Evolutionary conservation across 805 yeast species (phyloP).

Genomic region (Ogataea siamensis): DNA sequence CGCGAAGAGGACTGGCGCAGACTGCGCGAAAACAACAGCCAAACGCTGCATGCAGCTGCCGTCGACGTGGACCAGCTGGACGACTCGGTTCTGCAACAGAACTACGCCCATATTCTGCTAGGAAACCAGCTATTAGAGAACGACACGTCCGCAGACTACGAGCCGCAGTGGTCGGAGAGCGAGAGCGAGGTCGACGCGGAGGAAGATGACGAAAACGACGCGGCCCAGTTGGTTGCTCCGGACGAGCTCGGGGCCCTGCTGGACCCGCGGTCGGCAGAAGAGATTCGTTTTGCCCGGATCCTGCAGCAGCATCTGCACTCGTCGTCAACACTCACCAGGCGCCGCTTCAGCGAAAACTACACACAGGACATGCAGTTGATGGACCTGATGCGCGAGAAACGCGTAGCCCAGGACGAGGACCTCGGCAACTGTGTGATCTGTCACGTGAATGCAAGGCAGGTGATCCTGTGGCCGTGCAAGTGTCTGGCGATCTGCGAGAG

Average conservation of each 20-base stretch:
- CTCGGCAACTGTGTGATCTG: slow-evolving; percentile 74
- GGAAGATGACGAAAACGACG: slow-evolving; percentile 10
- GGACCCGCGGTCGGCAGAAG: slow-evolving; percentile 28
- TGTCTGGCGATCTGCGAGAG: slow-evolving; percentile 87
- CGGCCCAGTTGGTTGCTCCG: slow-evolving; percentile 7
- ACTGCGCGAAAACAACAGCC: slow-evolving; percentile 4
- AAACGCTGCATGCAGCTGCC: slow-evolving; percentile 1
- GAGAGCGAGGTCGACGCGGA: slow-evolving; percentile 16
- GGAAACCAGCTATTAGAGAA: slow-evolving; percentile 12
- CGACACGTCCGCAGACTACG: slow-evolving; percentile 17
- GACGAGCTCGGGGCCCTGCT: slow-evolving; percentile 26
- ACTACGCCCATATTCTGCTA: slow-evolving; percentile 15
- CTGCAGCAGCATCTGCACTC: slow-evolving; percentile 30
- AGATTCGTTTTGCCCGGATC: slow-evolving; percentile 27
- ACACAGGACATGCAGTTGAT: slow-evolving; percentile 26
- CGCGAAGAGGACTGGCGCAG: slow-evolving; percentile 13
- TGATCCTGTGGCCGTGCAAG: slow-evolving; percentile 90
- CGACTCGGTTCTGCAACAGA: slow-evolving; percentile 9
- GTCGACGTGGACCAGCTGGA: slow-evolving; percentile 8
- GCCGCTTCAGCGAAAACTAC: slow-evolving; percentile 26
- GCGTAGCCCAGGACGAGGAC: slow-evolving; percentile 15
- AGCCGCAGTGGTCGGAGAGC: slow-evolving; percentile 4
- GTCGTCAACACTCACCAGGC: slow-evolving; percentile 27
- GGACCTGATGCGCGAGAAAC: slow-evolving; percentile 29
- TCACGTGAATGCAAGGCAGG: slow-evolving; percentile 67